A percentile compares a stretch with the other conserved stretches of the same genome.
phyloP scores from a whole-genome alignment of 129 eudicot genomes.

The Logfia minima region DNA sequence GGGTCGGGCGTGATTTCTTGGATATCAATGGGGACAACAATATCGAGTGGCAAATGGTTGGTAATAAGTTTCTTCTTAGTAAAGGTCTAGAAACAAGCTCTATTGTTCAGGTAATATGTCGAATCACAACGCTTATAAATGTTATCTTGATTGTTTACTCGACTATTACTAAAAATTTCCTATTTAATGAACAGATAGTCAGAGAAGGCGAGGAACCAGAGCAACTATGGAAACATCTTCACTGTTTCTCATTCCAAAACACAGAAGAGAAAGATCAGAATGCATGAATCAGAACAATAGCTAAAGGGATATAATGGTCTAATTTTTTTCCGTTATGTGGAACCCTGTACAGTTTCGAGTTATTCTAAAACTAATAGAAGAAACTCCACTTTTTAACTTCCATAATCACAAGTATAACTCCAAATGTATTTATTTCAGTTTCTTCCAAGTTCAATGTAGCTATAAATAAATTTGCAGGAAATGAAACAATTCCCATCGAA shows the following conservation, averaged over 20 bases:
- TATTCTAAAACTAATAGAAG: conserved; percentile 13
- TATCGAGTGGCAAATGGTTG: conserved; percentile 29
- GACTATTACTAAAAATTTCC: conserved; percentile 12
- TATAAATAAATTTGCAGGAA: background rate
- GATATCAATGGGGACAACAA: background rate
- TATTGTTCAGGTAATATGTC: conserved; percentile 34
- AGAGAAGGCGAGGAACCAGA: conserved; percentile 44
- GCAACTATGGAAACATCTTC: conserved; percentile 44
- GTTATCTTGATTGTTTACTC: background rate
- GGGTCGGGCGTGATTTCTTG: conserved; percentile 33
- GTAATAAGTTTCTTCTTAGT: conserved; percentile 31
- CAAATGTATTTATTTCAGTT: conserved; percentile 21
- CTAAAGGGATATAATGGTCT: conserved; percentile 9
- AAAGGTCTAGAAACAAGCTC: conserved; percentile 31
- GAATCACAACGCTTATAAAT: background rate
- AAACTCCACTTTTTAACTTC: background rate
- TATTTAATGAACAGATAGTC: conserved; percentile 29
- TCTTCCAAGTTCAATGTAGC: conserved; percentile 10
- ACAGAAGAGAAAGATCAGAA: conserved; percentile 22
- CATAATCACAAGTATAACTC: background rate
- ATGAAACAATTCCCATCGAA: background rate
- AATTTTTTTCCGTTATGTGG: conserved; percentile 23
- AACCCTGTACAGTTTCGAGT: conserved; percentile 33
- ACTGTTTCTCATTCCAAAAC: conserved; percentile 40
- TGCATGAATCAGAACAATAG: conserved; percentile 22